Base-by-base conservation (phyloP, 331 rosid species). In the Quercus tomentella region DNA sequence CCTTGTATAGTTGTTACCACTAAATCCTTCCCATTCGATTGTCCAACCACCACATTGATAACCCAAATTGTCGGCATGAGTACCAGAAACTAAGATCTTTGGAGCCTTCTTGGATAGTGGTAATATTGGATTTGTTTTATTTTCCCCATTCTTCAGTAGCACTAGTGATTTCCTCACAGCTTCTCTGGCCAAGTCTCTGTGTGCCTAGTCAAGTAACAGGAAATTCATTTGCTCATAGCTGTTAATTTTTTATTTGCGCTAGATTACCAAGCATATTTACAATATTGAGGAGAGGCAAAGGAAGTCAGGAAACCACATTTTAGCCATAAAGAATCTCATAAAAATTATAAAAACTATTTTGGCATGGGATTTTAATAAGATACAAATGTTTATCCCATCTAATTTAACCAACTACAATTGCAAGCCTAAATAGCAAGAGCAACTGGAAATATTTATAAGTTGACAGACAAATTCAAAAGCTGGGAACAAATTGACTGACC, bases 11-110 rank as follows among this genome's bases (percentile, higher is more conserved):
- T 51, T 88, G 80, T 96, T 91, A 75, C 97, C 98, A 57, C 62
- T 86, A 83, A 96, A 93, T 70, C 99, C 99, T 88, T 90, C 97
- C 99, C 99, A 96, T 75, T 86, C 54, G 58, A 91, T 96, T 82
- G 99, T 96, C 99, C 99, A 96, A 33, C 99, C 99, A 65, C 99
- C 98, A 43, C 99, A 96, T 79, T 96, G 99, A 81, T 91, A 96
- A 25, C 99, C 98, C 83, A 96, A 91, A 88, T 96, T 96, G 87
- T 96, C 91, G 7, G 97, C 98, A 82, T 96, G 99, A 75, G 86
- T 79, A 37, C 99, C 99, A 33, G 97, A 89, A 56, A 93, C 94
- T 25, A 96, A 87, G 81, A 96, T 52, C 87, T 90, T 96, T 31
- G 83, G 63, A 52, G 76, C 91, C 82, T 87, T 85, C 89, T 91